phyloP scores from a whole-genome alignment of 768 basidiomycete genomes.

The Psilocybe subaeruginosa region DNA sequence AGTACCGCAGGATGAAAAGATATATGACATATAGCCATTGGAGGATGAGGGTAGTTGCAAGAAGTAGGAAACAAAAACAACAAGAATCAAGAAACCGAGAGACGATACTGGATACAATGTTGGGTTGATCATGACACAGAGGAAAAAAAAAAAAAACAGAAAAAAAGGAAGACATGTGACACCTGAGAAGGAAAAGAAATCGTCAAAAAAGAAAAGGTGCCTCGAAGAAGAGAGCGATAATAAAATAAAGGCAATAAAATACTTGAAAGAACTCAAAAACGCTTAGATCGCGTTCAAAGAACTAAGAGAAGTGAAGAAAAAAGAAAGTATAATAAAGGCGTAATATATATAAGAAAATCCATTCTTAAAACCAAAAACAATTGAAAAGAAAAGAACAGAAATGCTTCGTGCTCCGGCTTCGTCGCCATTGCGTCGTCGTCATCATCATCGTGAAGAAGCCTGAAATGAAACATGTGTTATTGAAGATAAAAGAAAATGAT shows the following conservation, averaged over 20 bases:
- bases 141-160: neutral
- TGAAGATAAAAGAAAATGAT: neutral
- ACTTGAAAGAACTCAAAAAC: neutral
- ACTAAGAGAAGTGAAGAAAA: neutral
- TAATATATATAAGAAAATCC: neutral
- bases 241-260: constrained; percentile 4
- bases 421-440: neutral
- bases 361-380: neutral
- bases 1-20: neutral
- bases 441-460: neutral
- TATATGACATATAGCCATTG: neutral
- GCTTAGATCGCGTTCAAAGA: neutral
- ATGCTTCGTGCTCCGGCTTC: constrained; percentile 3
- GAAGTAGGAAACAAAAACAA: neutral
- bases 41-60: neutral
- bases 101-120: constrained; percentile 15
- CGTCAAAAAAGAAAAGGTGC: neutral
- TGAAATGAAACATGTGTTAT: neutral
- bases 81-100: neutral
- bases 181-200: neutral
- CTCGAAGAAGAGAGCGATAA: neutral
- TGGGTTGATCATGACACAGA: constrained; percentile 7
- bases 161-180: neutral
- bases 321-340: neutral
- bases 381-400: neutral